Evolutionary conservation across 345 rosid genomes (phyloP), one percentile per base, ranked within the genome.

Genomic region (Citrus trifoliata): DNA sequence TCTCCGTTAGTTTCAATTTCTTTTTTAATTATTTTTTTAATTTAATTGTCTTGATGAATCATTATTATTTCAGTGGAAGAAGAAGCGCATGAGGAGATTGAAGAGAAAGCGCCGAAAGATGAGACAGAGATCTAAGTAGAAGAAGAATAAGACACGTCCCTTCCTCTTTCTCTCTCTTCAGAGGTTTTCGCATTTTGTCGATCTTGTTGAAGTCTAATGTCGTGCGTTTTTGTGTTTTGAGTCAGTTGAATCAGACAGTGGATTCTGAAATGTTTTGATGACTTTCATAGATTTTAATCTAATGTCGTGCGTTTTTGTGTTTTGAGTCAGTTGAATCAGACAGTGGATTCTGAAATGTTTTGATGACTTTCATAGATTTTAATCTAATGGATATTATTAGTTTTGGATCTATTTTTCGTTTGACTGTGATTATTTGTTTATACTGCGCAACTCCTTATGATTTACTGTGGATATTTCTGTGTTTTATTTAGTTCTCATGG

Each of bases 101-200:
- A 83, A 83, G 86, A 77, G 86, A 56, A 77, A 83, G 81, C 83
- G 86, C 78, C 77, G 83, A 80, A 83, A 83, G 83, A 83, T 83
- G 86, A 77, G 86, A 71, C 86, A 83, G 83, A 76, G 86, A 83
- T 83, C 86, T 13, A 83, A 83, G 86, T 83, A 83, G 86, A 83
- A 83, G 86, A 80, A 83, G 83, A 72, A 24, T 66, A 42, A 78
- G 63, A 53, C 6, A 66, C 77, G 6, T 68, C 14, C 27, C 80
- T 82, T 25, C 13, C 0, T 42, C 14, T 42, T 12, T 42, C 48
- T 82, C 82, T 63, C 63, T 27, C 14, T 38, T 9, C 1, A 40
- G 61, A 75, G 78, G 71, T 48, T 48, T 48, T 75, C 48, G 0
- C 40, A 16, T 75, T 18, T 64, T 64, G 71, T 75, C 32, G 48